These are phyloP conservation scores for Ganoderma lucidum DNA, from an alignment of 1,284 basidiomycete species.

Conservation along the genomic window DNA sequence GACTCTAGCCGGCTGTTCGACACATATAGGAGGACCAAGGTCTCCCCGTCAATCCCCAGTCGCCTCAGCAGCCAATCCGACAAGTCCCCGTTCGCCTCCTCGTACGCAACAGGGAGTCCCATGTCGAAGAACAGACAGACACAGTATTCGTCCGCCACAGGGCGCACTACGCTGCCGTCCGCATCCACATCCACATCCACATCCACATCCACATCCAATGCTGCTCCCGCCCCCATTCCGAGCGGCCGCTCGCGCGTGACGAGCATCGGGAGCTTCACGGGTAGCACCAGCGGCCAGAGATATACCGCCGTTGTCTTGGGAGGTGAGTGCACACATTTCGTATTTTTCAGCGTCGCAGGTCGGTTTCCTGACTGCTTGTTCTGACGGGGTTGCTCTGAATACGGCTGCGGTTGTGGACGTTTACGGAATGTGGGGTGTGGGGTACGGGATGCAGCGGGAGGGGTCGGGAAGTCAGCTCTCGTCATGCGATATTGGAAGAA, in stretches of 20 bases:
- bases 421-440: neutral
- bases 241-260: slow-evolving; percentile 1
- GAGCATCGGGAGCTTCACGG: neutral
- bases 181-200: neutral
- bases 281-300: slow-evolving; percentile 48
- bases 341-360: neutral
- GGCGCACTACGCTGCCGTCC: neutral
- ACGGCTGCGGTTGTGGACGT: neutral
- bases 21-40: neutral
- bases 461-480: slow-evolving; percentile 84
- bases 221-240: neutral
- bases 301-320: slow-evolving; percentile 83
- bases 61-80: slow-evolving; percentile 3
- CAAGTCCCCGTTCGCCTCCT: neutral
- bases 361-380: slow-evolving; percentile 7
- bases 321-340: slow-evolving; percentile 52
- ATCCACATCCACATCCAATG: neutral
- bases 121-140: neutral
- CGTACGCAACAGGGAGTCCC: neutral
- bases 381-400: neutral
- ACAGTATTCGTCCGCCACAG: neutral
- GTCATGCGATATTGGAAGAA: slow-evolving; percentile 78
- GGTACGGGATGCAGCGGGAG: slow-evolving; percentile 61
- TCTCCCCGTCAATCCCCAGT: neutral
- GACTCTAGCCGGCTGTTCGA: neutral